These are phyloP conservation scores for Cyberlindnera xylosilytica DNA, from an alignment of 805 yeast genomes.

Conservation along the genomic window DNA sequence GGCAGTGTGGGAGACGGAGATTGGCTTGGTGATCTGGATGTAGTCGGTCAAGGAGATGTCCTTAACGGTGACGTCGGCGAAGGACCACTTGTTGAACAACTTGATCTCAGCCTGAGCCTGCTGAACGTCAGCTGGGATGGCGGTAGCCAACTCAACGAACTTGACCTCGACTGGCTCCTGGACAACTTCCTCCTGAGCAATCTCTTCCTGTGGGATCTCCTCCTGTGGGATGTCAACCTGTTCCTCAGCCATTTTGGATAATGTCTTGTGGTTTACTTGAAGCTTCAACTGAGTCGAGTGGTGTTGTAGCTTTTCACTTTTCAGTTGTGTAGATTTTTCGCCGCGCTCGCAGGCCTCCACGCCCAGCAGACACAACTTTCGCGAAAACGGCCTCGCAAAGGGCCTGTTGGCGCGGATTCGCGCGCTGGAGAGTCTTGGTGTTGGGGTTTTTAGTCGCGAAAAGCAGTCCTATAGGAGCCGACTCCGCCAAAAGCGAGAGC, in stretches of 20 bases:
- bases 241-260: constrained; percentile 77
- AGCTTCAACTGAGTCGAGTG: constrained; percentile 1
- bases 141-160: constrained; percentile 85
- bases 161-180: constrained; percentile 80
- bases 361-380: background rate
- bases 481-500: too few relatives aligned
- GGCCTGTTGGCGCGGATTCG: too few relatives aligned
- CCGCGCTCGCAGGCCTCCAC: constrained; percentile 4
- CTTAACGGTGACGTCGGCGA: constrained; percentile 95
- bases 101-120: constrained; percentile 94
- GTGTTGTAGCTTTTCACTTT: constrained; percentile 8
- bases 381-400: background rate
- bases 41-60: constrained; percentile 98
- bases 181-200: constrained; percentile 66
- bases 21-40: constrained; percentile 97
- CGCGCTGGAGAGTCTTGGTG: too few relatives aligned
- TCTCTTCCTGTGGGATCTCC: constrained; percentile 31
- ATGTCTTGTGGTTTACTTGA: constrained; percentile 11
- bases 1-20: constrained; percentile 97
- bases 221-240: constrained; percentile 43
- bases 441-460: too few relatives aligned
- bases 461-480: too few relatives aligned
- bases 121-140: constrained; percentile 95
- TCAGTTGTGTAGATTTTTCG: constrained; percentile 14
- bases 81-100: constrained; percentile 99